Conservation (phyloP, 192 early-diverging fungal genomes). For the Coemansia sp. region DNA sequence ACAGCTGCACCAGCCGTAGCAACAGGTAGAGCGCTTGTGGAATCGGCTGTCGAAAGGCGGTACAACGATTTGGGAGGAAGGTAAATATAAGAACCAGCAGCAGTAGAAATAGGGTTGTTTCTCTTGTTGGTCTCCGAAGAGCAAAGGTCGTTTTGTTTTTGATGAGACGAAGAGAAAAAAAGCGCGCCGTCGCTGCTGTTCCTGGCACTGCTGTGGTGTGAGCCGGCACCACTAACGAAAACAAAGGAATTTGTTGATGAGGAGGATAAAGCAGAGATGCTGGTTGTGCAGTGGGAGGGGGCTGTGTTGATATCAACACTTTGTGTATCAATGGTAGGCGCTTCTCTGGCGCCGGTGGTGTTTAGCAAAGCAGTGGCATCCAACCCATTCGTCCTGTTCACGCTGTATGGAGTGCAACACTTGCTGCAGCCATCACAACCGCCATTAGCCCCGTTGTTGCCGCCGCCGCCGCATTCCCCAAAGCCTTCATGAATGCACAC, state of each 20-base stretch:
- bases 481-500: constrained; percentile 3
- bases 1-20: neutral
- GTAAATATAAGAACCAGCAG: constrained; percentile 4
- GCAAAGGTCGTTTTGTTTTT: constrained; percentile 1
- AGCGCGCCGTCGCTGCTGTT: constrained; percentile 10
- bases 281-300: neutral
- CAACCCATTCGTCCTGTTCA: neutral
- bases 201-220: neutral
- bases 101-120: constrained; percentile 1
- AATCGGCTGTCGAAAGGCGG: neutral
- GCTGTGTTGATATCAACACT: constrained; percentile 1
- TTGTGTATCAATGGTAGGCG: neutral
- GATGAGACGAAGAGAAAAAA: constrained; percentile 11
- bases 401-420: neutral
- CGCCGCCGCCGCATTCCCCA: neutral
- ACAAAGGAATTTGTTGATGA: constrained; percentile 13
- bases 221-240: constrained; percentile 7
- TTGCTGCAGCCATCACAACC: constrained; percentile 9
- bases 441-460: no score
- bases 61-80: neutral
- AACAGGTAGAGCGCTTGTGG: neutral
- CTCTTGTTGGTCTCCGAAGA: neutral
- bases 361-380: neutral
- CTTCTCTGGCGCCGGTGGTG: neutral
- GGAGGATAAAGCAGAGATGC: constrained; percentile 10